Base-by-base conservation (phyloP, 179 eudicot genomes). In the Camellia oleifera region DNA sequence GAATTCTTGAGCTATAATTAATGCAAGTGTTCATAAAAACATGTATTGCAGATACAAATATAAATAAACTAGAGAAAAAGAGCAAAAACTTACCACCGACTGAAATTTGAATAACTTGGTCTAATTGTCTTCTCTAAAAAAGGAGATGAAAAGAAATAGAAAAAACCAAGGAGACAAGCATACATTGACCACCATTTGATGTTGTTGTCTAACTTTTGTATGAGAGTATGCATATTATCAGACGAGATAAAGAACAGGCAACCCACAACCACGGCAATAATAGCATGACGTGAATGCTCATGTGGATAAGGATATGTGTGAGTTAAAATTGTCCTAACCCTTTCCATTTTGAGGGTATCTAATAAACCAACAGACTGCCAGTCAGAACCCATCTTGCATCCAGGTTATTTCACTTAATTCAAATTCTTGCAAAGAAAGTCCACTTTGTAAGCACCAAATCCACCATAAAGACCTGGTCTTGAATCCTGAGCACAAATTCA, bases 101-200 rank as follows among this genome's bases (percentile, higher is more conserved):
- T 97, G 86, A 97, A 97, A 87, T 91, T 97, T 9, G 99, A 94
- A 84, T 97, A 97, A 81, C 99, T 97, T 81, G 99, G 99, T 85
- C 87, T 94, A 77, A 94, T 92, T 40, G 97, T 94, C 91, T 97
- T 97, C 82, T 97, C 97, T 63, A 97, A 83, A 81, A 97, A 94
- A 54, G 99, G 99, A 65, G 98, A 97, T 80, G 98, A 97, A 87
- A 97, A 97, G 94, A 97, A 97, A 85, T 93, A 94, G 92, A 97
- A 97, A 88, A 94, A 97, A 45, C 97, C 99, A 48, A 94, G 91
- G 85, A 97, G 88, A 79, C 97, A 97, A 52, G 83, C 84, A 69
- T 97, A 97, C 98, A 97, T 97, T 32, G 98, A 97, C 99, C 99
- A 97, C 99, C 99, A 97, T 81, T 97, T 97, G 70, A 97, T 86